Base-by-base conservation (phyloP, 2,329 filamentous ascomycete genomes). In the Plectosphaerella sp. region DNA sequence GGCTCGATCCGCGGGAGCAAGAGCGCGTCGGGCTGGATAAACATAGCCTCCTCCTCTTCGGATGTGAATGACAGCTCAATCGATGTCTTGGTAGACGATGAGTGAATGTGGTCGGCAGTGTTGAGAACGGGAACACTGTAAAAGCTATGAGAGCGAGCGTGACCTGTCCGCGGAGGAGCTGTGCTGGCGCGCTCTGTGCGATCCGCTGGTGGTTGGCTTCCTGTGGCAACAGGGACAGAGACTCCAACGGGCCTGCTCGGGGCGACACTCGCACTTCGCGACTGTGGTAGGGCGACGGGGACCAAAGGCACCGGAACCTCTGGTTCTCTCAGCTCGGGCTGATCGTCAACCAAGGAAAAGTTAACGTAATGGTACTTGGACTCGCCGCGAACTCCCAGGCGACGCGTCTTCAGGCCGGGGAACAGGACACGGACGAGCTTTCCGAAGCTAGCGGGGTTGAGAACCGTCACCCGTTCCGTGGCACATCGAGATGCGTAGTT, bases 401-500 rank as follows among this genome's bases (percentile, higher is more conserved):
- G 83, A 54, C 94, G 82, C 33, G 94, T 99, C 71, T 96, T 93
- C 20, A 99, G 86, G 42, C 92, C 93, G 0, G 94, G 93, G 62
- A 97, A 99, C 49, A 99, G 88, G 39, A 99, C 93, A 33, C 94
- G 86, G 35, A 99, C 94, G 43, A 99, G 82, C 70, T 99, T 99
- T 52, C 94, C 94, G 70, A 99, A 99, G 25, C 93, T 97, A 10
- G 94, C 94, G 42, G 94, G 94, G 64, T 99, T 99, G 52, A 99
- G 73, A 10, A 96, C 92, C 1, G 94, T 95, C 39, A 97, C 95
- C 64, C 92, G 85, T 66, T 97, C 92, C 5, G 88, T 95, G 43
- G 90, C 92, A 69, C 94, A 99, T 57, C 90, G 85, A 24, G 89
- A 91, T 47, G 93, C 94, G 68, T 99, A 99, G 67, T 92, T 92